Percentiles rank a stretch among this genome's conserved stretches.
phyloP scores from a whole-genome alignment of 352 stramenopile genomes.

The Globisporangium irregulare region DNA sequence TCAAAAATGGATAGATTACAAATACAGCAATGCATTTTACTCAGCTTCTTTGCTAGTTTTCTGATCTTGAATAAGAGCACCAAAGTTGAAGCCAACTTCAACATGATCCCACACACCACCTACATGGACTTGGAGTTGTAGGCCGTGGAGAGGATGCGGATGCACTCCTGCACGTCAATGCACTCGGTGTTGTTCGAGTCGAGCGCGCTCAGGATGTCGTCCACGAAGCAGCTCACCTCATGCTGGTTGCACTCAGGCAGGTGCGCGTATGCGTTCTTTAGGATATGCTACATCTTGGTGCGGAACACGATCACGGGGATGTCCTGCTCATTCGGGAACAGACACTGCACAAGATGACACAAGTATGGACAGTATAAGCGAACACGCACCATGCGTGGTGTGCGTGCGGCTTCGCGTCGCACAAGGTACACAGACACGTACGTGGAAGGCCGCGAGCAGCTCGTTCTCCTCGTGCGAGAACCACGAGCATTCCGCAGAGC shows the following conservation, averaged over 20 bases:
- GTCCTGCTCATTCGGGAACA: slow-evolving; percentile 63
- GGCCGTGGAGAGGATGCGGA: slow-evolving; percentile 50
- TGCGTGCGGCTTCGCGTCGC: background rate
- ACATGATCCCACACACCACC: no score
- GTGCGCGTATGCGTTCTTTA: slow-evolving; percentile 61
- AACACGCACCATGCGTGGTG: background rate
- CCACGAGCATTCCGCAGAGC: slow-evolving; percentile 55
- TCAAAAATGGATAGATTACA: no score
- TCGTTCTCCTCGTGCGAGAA: slow-evolving; percentile 48
- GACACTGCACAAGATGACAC: slow-evolving; percentile 24
- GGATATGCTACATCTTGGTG: slow-evolving; percentile 67
- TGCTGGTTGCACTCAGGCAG: slow-evolving; percentile 64
- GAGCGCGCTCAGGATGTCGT: slow-evolving; percentile 64
- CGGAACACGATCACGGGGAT: slow-evolving; percentile 60
- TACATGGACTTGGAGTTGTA: slow-evolving; percentile 31
- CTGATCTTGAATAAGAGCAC: no score
- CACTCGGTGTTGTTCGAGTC: slow-evolving; percentile 71
- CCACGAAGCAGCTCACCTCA: slow-evolving; percentile 68
- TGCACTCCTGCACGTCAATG: slow-evolving; percentile 68
- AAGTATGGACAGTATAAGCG: background rate
- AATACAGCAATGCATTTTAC: no score
- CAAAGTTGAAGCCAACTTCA: no score
- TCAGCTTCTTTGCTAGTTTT: no score
- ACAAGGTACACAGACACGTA: slow-evolving; percentile 17
- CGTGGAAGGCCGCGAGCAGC: slow-evolving; percentile 51